Conservation (phyloP, 2,329 filamentous ascomycete genomes). For the Alternaria ventricosa region DNA sequence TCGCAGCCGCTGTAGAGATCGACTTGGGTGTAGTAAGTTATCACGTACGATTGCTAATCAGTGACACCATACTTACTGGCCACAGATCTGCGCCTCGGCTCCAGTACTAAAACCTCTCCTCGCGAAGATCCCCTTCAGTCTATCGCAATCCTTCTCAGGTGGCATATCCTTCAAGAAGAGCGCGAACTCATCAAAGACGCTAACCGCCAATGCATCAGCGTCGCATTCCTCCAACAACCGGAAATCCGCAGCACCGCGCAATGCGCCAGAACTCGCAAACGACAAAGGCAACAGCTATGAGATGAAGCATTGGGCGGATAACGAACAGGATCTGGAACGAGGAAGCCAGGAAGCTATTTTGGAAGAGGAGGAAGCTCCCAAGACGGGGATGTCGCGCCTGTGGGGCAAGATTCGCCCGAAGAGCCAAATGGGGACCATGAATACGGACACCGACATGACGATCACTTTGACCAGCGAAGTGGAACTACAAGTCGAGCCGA, state of each 20-base stretch:
- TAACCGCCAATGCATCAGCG: constrained; percentile 11
- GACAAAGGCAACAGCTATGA: constrained; percentile 30
- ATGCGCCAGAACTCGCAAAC: constrained; percentile 16
- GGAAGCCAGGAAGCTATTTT: constrained; percentile 12
- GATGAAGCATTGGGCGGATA: constrained; percentile 31
- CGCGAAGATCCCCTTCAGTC: constrained; percentile 32
- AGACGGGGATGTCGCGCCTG: constrained; percentile 6
- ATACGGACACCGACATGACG: constrained; percentile 20
- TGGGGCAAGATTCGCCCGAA: constrained; percentile 18
- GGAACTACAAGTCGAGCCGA: constrained; percentile 20
- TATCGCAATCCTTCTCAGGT: constrained; percentile 23
- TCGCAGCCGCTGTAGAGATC: constrained; percentile 55
- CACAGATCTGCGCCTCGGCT: constrained; percentile 39
- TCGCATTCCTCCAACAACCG: constrained; percentile 17
- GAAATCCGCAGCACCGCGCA: constrained; percentile 17
- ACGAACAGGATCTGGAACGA: constrained; percentile 4
- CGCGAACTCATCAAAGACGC: constrained; percentile 5
- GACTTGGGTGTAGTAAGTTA: constrained; percentile 54
- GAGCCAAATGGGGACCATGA: not conserved
- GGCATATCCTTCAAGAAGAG: constrained; percentile 19
- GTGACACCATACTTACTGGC: not conserved
- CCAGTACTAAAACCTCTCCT: constrained; percentile 42
- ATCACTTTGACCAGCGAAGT: constrained; percentile 29
- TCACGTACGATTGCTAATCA: not conserved
- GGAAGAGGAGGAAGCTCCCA: constrained; percentile 1